Evolutionary conservation across 148 eudicot species (phyloP), one percentile per base, ranked within the genome.

Genomic region (Arctostaphylos glauca): DNA sequence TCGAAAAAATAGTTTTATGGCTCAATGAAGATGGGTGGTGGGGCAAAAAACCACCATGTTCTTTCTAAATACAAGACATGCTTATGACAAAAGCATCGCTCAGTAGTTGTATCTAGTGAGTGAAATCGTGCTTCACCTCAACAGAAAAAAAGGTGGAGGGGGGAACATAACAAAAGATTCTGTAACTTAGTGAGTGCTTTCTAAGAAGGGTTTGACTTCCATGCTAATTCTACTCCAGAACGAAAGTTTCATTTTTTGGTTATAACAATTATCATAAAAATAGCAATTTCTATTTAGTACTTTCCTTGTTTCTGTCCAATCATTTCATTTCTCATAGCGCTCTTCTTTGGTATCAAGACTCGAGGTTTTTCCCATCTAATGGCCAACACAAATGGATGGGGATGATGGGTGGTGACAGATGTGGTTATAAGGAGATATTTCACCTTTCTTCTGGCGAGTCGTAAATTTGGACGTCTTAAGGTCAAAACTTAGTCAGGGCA

Each of bases 401-500:
- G 66, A 15, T 77, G 70, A 23, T 19, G 6, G n/a, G n/a, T 6
- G n/a, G 66, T n/a, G 66, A 59, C 23, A 59, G 25, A 59, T 9
- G 25, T 1, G 43, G 70, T 25, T 21, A 23, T 23, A 9, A 23
- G 70, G 70, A 64, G 38, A 64, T 25, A 64, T 64, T 64, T 64
- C 43, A 23, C 41, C 70, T 64, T 13, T 64, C 70, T 23, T 64
- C 21, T 64, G 41, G 23, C 1, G 38, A 31, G 38, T 1, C 38
- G 38, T 31, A 31, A 31, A 31, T 31, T 0, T 1, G 38, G 1
- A 31, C 38, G 38, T 31, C 38, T 31, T 1, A 1, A 31, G 38
- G 1, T 31, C 38, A 31, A 31, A n/a, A n/a, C 43, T 76, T 82
- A 80, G 84, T 81, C 88, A 88, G 58, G 91, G 89, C 68, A 90